phyloP scores from a whole-genome alignment of 805 yeast species.

The Scheffersomyces coipomensis region DNA sequence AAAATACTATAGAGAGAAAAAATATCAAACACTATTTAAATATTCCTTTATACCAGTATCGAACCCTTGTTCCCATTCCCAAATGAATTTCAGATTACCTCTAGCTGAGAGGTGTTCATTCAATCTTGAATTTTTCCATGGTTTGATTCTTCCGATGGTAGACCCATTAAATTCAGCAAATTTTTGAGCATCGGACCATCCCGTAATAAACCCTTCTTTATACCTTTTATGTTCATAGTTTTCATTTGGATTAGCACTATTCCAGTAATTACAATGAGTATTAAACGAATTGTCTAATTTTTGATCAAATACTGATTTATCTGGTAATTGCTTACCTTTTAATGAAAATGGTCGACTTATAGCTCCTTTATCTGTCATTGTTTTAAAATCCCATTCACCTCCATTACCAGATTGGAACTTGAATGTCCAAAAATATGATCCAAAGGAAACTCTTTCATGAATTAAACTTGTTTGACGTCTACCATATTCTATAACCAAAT shows the following conservation, averaged over 20 bases:
- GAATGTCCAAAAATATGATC: constrained; percentile 87
- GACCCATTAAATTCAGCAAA: constrained; percentile 73
- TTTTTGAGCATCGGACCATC: constrained; percentile 68
- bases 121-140: constrained; percentile 66
- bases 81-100: constrained; percentile 58
- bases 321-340: constrained; percentile 32
- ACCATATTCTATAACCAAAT: constrained; percentile 63
- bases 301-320: constrained; percentile 39
- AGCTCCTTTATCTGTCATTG: constrained; percentile 67
- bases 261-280: constrained; percentile 69
- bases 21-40: constrained; percentile 1
- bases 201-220: constrained; percentile 73
- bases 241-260: constrained; percentile 50
- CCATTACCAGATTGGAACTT: constrained; percentile 88
- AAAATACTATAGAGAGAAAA: too few species aligned
- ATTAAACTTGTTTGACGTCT: constrained; percentile 49
- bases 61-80: constrained; percentile 94
- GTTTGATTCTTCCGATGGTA: constrained; percentile 66
- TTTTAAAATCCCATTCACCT: constrained; percentile 93
- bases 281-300: constrained; percentile 32
- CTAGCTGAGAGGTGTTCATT: constrained; percentile 56
- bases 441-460: constrained; percentile 56
- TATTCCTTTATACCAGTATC: constrained; percentile 57
- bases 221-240: constrained; percentile 79
- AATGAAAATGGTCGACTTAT: constrained; percentile 20